Conservation (phyloP, 441 rosid species). For the Cnidoscolus chayamansa region DNA sequence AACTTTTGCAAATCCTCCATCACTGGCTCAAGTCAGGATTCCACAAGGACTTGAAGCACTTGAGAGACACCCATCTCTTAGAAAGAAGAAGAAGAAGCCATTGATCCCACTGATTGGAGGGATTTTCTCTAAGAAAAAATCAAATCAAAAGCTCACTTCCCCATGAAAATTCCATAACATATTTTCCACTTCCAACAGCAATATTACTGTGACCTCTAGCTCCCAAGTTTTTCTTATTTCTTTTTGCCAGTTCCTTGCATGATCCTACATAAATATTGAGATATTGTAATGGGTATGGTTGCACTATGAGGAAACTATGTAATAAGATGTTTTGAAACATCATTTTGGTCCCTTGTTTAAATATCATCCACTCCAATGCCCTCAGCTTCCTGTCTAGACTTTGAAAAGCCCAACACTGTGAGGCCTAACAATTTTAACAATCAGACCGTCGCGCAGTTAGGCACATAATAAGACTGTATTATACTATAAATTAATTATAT, state of each 20-base stretch:
- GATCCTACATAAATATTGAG: not conserved
- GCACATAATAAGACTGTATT: no score
- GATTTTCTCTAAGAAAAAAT: slow-evolving; percentile 66
- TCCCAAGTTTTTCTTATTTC: not conserved
- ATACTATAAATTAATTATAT: no score
- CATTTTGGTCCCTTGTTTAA: not conserved
- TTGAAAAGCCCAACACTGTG: not conserved
- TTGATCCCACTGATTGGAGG: slow-evolving; percentile 74
- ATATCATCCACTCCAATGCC: no score
- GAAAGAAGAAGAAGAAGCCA: slow-evolving; percentile 68
- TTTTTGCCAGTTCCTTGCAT: not conserved
- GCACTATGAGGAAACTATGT: not conserved
- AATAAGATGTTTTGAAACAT: not conserved
- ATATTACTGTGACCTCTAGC: not conserved
- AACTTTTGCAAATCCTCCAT: slow-evolving; percentile 30
- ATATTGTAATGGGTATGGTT: not conserved
- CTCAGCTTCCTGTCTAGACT: not conserved
- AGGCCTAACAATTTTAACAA: not conserved
- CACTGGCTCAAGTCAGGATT: slow-evolving; percentile 34
- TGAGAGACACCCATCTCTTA: slow-evolving; percentile 75
- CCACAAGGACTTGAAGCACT: slow-evolving; percentile 42
- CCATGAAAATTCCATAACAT: not conserved
- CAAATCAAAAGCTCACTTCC: slow-evolving; percentile 27
- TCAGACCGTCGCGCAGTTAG: not conserved
- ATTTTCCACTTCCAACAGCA: not conserved